Evolutionary conservation across 2,329 filamentous ascomycete species (phyloP).

Genomic region (Amauroascus niger): DNA sequence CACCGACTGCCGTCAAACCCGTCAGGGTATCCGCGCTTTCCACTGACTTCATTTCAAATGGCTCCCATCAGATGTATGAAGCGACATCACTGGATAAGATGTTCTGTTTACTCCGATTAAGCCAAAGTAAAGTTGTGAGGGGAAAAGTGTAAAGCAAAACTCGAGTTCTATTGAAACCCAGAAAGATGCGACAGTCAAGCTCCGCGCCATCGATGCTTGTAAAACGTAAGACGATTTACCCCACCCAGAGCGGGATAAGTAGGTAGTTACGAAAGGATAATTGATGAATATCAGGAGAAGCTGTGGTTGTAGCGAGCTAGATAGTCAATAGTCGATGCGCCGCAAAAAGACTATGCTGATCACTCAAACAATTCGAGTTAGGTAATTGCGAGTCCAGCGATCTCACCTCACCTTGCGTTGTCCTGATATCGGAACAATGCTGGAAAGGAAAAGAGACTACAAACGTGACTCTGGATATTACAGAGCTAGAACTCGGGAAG

Average conservation of each 20-base stretch:
- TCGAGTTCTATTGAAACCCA: constrained; percentile 2
- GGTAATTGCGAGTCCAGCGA: background rate
- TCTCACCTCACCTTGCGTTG: constrained; percentile 5
- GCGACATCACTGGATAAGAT: background rate
- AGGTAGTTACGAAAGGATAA: background rate
- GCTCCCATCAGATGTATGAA: background rate
- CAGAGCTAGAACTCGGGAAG: constrained; percentile 38
- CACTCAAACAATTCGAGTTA: background rate
- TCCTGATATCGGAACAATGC: background rate
- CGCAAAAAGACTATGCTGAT: background rate
- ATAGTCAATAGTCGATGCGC: background rate
- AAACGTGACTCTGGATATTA: constrained; percentile 20
- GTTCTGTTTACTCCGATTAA: background rate
- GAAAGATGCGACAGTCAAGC: background rate
- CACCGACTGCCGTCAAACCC: background rate
- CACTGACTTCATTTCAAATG: background rate
- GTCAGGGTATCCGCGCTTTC: background rate
- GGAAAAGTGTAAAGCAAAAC: background rate
- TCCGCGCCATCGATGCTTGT: background rate
- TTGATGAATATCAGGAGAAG: background rate
- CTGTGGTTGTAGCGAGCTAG: background rate
- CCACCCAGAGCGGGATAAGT: background rate
- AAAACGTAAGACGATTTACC: background rate
- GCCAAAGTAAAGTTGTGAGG: background rate
- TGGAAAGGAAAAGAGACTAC: background rate